These are phyloP conservation scores for Medicago arabica DNA, from an alignment of 306 rosid genomes.

Conservation along the genomic window DNA sequence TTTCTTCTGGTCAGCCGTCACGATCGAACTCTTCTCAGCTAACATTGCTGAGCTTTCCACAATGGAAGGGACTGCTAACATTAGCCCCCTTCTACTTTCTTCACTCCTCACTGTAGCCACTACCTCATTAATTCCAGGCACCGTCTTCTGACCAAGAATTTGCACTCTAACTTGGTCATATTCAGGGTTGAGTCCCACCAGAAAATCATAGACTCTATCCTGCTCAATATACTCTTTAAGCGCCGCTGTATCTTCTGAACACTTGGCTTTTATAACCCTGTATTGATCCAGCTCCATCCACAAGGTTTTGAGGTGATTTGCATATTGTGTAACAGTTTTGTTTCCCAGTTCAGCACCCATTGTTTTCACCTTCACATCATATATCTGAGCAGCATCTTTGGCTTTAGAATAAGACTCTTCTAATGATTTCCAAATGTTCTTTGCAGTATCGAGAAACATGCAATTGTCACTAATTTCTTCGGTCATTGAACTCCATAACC, in stretches of 20 bases:
- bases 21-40: neutral
- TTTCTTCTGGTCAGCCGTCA: neutral
- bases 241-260: neutral
- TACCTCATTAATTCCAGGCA: too few species aligned
- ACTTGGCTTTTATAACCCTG: neutral
- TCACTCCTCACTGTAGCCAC: too few species aligned
- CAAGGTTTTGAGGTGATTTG: neutral
- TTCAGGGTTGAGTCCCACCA: too few species aligned
- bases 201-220: too few species aligned
- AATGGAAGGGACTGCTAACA: neutral
- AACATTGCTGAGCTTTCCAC: neutral
- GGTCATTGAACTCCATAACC: neutral
- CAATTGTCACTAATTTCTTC: neutral
- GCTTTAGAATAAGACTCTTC: slow-evolving; percentile 12
- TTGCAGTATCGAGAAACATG: neutral
- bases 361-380: slow-evolving; percentile 17
- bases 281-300: neutral
- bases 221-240: neutral
- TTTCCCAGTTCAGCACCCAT: neutral
- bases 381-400: slow-evolving; percentile 2
- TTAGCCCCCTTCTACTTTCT: neutral
- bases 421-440: neutral
- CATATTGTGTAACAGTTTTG: neutral
- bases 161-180: too few species aligned
- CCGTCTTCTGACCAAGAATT: neutral